These are phyloP conservation scores for Mimosa pudica DNA, from an alignment of 306 rosid species.

Conservation along the genomic window DNA sequence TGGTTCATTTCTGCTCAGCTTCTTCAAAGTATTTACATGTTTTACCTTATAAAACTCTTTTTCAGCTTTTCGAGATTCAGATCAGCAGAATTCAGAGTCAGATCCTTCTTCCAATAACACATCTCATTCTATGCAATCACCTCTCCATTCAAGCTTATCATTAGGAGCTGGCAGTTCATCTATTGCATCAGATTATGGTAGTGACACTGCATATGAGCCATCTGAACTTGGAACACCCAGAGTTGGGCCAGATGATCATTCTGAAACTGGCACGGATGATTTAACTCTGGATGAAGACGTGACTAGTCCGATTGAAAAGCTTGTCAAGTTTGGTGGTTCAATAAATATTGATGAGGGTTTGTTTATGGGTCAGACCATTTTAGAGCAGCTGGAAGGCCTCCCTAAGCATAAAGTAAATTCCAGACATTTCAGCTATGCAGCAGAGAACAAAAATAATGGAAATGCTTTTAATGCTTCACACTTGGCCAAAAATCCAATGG, in stretches of 20 bases:
- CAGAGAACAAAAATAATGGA: constrained; percentile 60
- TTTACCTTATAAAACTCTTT: constrained; percentile 37
- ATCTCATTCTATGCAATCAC: constrained; percentile 57
- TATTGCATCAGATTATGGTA: constrained; percentile 84
- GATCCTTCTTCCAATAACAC: constrained; percentile 53
- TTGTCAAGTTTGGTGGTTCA: constrained; percentile 82
- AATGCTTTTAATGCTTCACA: constrained; percentile 67
- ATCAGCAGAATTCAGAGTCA: constrained; percentile 59
- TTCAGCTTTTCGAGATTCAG: constrained; percentile 89
- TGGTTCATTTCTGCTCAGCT: constrained; percentile 34
- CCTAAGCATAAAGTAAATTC: constrained; percentile 81
- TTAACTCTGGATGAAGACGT: constrained; percentile 82
- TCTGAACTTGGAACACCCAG: constrained; percentile 86
- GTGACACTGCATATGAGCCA: constrained; percentile 90
- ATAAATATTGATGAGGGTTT: constrained; percentile 89
- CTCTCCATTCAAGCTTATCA: constrained; percentile 65
- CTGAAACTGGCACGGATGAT: constrained; percentile 83
- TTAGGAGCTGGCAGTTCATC: constrained; percentile 77
- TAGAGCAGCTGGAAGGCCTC: constrained; percentile 97
- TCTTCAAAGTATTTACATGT: constrained; percentile 36
- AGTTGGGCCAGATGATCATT: constrained; percentile 75
- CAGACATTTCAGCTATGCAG: constrained; percentile 59
- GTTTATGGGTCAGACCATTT: constrained; percentile 94
- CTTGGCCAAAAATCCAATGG: constrained; percentile 64
- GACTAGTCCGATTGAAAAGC: constrained; percentile 82